Conservation (phyloP, 2,329 filamentous ascomycete genomes). For the Pezicula radicicola region DNA sequence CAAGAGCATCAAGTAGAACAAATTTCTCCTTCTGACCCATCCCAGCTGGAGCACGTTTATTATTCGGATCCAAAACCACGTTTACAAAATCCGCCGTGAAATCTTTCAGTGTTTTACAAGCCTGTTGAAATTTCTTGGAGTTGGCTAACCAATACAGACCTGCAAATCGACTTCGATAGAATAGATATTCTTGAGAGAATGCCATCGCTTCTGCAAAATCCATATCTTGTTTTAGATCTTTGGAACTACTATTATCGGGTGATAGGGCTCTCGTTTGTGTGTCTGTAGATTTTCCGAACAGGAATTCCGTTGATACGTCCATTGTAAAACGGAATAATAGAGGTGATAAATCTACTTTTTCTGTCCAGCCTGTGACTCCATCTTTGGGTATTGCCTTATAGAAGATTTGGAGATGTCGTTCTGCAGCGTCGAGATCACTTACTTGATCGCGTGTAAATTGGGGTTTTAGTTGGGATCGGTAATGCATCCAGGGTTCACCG, state of each 20-base stretch:
- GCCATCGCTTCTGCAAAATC: slow-evolving; percentile 36
- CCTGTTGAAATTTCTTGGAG: slow-evolving; percentile 24
- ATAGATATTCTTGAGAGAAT: slow-evolving; percentile 29
- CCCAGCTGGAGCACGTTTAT: slow-evolving; percentile 26
- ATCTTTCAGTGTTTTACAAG: slow-evolving; percentile 21
- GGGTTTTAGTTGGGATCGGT: slow-evolving; percentile 32
- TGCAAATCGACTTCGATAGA: slow-evolving; percentile 26
- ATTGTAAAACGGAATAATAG: slow-evolving; percentile 58
- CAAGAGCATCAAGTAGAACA: slow-evolving; percentile 45
- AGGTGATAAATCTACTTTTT: slow-evolving; percentile 48
- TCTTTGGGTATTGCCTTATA: slow-evolving; percentile 20
- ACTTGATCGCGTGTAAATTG: slow-evolving; percentile 33
- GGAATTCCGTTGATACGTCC: slow-evolving; percentile 54
- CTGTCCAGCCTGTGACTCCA: slow-evolving; percentile 22
- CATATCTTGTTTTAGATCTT: slow-evolving; percentile 17
- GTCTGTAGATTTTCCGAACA: slow-evolving; percentile 53
- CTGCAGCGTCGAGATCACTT: slow-evolving; percentile 30
- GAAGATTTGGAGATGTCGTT: slow-evolving; percentile 48
- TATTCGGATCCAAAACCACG: slow-evolving; percentile 13
- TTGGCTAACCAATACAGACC: slow-evolving; percentile 23
- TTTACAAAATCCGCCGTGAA: slow-evolving; percentile 24
- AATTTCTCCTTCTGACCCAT: slow-evolving; percentile 25
- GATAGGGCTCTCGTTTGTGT: slow-evolving; percentile 37
- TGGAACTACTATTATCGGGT: slow-evolving; percentile 12
- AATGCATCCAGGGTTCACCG: slow-evolving; percentile 33